Evolutionary conservation across 257 asterid species (phyloP).

Genomic region (Voacanga thouarsii): DNA sequence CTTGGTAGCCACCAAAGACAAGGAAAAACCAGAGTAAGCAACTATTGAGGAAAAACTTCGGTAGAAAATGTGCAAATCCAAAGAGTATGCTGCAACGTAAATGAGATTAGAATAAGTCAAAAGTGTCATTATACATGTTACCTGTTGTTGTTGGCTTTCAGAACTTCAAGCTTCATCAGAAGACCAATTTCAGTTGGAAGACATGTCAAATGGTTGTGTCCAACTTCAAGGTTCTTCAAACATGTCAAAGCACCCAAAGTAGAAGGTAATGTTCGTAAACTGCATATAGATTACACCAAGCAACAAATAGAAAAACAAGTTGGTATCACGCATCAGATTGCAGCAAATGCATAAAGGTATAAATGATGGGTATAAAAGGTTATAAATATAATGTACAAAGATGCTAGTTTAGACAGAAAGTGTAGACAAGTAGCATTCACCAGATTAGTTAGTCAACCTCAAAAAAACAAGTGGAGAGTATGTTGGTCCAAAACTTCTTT

Average conservation of each 20-base stretch:
- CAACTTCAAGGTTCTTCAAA: constrained; percentile 65
- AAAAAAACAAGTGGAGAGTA: neutral
- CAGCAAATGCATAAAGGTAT: neutral
- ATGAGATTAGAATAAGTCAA: neutral
- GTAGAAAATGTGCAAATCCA: neutral
- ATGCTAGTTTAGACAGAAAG: neutral
- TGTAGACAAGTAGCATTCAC: neutral
- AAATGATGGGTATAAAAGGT: neutral
- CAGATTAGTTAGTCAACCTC: neutral
- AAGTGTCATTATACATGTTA: constrained; percentile 20
- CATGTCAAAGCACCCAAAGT: constrained; percentile 59
- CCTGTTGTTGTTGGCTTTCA: constrained; percentile 85
- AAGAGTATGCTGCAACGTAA: neutral
- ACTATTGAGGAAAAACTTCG: neutral
- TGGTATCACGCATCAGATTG: neutral
- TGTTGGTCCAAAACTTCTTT: neutral
- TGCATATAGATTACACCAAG: constrained; percentile 27
- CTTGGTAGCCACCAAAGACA: neutral
- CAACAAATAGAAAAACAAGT: neutral
- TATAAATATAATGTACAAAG: neutral
- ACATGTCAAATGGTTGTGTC: constrained; percentile 52
- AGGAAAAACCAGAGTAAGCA: neutral
- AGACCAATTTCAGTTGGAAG: constrained; percentile 75
- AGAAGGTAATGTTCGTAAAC: constrained; percentile 68
- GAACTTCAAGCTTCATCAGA: constrained; percentile 59